Percentiles rank a stretch among this genome's conserved stretches.
Conservation (phyloP, 257 asterid genomes). For the Scutellaria baicalensis region DNA sequence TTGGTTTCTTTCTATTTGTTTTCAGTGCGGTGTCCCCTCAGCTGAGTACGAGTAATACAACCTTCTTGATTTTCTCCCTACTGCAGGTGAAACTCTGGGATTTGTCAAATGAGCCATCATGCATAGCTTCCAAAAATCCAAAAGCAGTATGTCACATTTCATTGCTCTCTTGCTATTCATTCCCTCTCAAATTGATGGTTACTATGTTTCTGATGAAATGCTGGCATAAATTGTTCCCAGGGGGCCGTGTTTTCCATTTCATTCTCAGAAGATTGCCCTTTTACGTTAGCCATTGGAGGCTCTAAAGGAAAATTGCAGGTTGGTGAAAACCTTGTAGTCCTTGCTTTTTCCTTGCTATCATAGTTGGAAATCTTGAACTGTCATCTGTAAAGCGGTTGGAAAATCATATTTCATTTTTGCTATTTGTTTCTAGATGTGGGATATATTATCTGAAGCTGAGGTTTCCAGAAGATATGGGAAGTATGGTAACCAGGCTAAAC, state of each 20-base stretch:
- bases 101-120: constrained; percentile 67
- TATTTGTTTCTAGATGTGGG: constrained; percentile 53
- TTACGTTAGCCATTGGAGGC: constrained; percentile 74
- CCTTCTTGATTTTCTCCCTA: background rate
- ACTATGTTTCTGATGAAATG: background rate
- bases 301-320: constrained; percentile 81
- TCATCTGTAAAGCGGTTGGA: background rate
- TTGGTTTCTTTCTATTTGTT: background rate
- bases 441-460: constrained; percentile 46
- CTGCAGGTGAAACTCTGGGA: constrained; percentile 95
- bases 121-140: constrained; percentile 38
- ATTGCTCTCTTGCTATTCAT: background rate
- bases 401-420: background rate
- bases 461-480: constrained; percentile 43
- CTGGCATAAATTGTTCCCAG: constrained; percentile 30
- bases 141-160: constrained; percentile 35
- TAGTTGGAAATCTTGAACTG: background rate
- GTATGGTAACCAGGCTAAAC: constrained; percentile 14
- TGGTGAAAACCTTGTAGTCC: background rate
- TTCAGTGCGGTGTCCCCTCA: background rate
- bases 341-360: background rate
- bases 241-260: constrained; percentile 83
- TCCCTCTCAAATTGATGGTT: background rate
- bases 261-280: constrained; percentile 72
- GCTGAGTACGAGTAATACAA: background rate